Percentiles rank a stretch among this genome's conserved stretches.
phyloP scores from a whole-genome alignment of 768 basidiomycete genomes.

The Boletus subcaerulescens region DNA sequence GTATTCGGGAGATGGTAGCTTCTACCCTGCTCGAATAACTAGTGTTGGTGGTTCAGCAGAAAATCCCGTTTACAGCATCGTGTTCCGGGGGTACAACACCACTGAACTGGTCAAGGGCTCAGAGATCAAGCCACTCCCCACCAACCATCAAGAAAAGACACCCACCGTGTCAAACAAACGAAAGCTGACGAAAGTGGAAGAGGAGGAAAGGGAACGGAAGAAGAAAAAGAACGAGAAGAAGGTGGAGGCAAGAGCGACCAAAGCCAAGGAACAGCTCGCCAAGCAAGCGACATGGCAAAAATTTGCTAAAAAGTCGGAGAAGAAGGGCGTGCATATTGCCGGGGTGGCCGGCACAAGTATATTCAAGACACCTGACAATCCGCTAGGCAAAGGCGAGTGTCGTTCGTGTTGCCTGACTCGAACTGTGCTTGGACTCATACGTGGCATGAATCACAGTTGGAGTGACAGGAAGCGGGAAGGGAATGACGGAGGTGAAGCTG shows the following conservation, averaged over 20 bases:
- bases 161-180: conserved; percentile 56
- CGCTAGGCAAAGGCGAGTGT: conserved; percentile 72
- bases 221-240: conserved; percentile 97
- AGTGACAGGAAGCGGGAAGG: conserved; percentile 88
- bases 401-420: conserved; percentile 16
- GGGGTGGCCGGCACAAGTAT: conserved; percentile 87
- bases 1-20: conserved; percentile 79
- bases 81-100: conserved; percentile 90
- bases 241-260: conserved; percentile 74
- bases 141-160: conserved; percentile 48
- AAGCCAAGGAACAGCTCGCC: conserved; percentile 81
- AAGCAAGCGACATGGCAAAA: conserved; percentile 92
- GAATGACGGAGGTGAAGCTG: conserved; percentile 75
- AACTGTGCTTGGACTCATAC: conserved; percentile 11
- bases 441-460: conserved; percentile 53
- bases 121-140: conserved; percentile 68
- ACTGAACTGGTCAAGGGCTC: conserved; percentile 77
- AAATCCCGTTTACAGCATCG: conserved; percentile 82
- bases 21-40: conserved; percentile 88
- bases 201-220: conserved; percentile 84
- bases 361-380: conserved; percentile 93
- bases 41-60: conserved; percentile 79
- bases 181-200: conserved; percentile 75
- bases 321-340: conserved; percentile 89
- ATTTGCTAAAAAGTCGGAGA: conserved; percentile 92